A percentile compares a stretch with the other conserved stretches of the same genome.
These are phyloP conservation scores for Royoungia palumana DNA, from an alignment of 768 basidiomycete species.

Conservation along the genomic window DNA sequence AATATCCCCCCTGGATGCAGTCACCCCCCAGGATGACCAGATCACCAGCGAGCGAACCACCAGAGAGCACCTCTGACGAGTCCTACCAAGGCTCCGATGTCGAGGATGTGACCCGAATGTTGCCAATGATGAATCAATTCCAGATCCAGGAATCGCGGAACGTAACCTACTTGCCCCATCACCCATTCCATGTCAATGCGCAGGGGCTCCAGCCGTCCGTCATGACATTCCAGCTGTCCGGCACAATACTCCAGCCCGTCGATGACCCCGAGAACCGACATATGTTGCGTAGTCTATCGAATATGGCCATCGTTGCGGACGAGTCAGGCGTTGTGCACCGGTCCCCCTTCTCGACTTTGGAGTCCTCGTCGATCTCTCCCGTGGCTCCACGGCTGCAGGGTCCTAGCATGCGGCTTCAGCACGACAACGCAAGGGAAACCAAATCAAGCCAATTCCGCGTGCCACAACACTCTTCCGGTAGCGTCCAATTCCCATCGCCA, in stretches of 20 bases:
- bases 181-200: slow-evolving; percentile 3
- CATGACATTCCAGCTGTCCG: slow-evolving; percentile 31
- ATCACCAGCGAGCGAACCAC: slow-evolving; percentile 29
- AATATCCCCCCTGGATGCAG: slow-evolving; percentile 14
- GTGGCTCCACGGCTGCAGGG: slow-evolving; percentile 14
- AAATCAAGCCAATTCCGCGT: slow-evolving; percentile 14
- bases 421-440: slow-evolving; percentile 5
- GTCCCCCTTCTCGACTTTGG: slow-evolving; percentile 2
- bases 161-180: slow-evolving; percentile 2
- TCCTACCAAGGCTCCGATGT: slow-evolving; percentile 29
- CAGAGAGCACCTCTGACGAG: slow-evolving; percentile 30
- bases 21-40: slow-evolving; percentile 9
- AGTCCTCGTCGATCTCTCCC: slow-evolving; percentile 4
- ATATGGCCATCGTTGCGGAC: slow-evolving; percentile 16
- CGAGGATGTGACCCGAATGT: slow-evolving; percentile 27
- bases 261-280: slow-evolving; percentile 28
- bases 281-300: slow-evolving; percentile 14
- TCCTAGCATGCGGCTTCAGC: slow-evolving; percentile 25
- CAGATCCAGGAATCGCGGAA: slow-evolving; percentile 22
- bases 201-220: slow-evolving; percentile 24
- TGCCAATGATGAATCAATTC: slow-evolving; percentile 31
- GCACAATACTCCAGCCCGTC: slow-evolving; percentile 21
- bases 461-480: slow-evolving; percentile 3
- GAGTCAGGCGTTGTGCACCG: slow-evolving; percentile 10
- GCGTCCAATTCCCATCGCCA: slow-evolving; percentile 7